phyloP scores from a whole-genome alignment of 2,329 filamentous ascomycete genomes.

The Cladosporium sp. region DNA sequence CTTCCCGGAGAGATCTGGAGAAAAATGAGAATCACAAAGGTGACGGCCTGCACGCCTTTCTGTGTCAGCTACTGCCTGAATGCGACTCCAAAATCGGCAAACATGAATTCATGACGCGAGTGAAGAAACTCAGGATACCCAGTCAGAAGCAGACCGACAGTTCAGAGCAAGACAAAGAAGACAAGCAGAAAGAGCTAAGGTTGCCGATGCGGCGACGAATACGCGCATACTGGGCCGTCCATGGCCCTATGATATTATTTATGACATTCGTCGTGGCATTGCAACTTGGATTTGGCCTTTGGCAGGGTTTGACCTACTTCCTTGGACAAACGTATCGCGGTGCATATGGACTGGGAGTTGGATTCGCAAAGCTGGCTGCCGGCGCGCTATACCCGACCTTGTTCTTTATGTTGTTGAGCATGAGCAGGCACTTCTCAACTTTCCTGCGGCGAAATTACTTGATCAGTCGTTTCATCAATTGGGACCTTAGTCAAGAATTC shows the following conservation, averaged over 20 bases:
- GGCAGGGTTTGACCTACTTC: slow-evolving; percentile 50
- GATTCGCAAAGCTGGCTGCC: slow-evolving; percentile 50
- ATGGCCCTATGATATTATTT: slow-evolving; percentile 48
- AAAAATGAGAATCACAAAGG: slow-evolving; percentile 25
- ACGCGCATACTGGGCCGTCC: slow-evolving; percentile 51
- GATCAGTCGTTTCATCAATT: slow-evolving; percentile 51
- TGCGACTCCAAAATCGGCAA: slow-evolving; percentile 40
- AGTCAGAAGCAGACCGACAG: slow-evolving; percentile 51
- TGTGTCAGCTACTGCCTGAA: slow-evolving; percentile 42
- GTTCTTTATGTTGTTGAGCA: slow-evolving; percentile 53
- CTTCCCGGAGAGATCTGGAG: slow-evolving; percentile 22
- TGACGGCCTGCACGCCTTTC: slow-evolving; percentile 45
- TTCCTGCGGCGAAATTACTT: slow-evolving; percentile 46
- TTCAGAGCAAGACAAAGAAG: slow-evolving; percentile 42
- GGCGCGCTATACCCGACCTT: slow-evolving; percentile 53
- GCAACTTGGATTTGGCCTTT: slow-evolving; percentile 48
- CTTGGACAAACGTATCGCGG: slow-evolving; percentile 40
- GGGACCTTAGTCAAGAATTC: slow-evolving; percentile 51
- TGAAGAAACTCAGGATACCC: slow-evolving; percentile 55
- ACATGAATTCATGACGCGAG: slow-evolving; percentile 48
- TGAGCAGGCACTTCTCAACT: slow-evolving; percentile 52
- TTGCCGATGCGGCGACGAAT: slow-evolving; percentile 42
- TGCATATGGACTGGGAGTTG: slow-evolving; percentile 52
- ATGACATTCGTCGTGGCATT: slow-evolving; percentile 42
- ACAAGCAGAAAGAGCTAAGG: slow-evolving; percentile 32